Evolutionary conservation across 1,139 yeast genomes (phyloP).

Genomic region (Suhomyces wounanorum): DNA sequence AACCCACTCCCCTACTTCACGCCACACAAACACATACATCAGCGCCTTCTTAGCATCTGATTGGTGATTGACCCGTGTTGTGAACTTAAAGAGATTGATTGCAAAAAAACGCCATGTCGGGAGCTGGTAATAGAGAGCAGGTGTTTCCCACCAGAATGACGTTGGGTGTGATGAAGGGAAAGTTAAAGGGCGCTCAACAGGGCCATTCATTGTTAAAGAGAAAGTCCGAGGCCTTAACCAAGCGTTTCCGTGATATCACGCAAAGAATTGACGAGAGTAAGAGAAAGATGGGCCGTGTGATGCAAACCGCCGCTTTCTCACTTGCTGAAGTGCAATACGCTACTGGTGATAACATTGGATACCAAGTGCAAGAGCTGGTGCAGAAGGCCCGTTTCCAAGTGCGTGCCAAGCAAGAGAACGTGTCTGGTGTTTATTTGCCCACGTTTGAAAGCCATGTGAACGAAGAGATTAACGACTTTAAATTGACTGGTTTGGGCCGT

Average conservation of each 20-base stretch:
- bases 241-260: slow-evolving; percentile 93
- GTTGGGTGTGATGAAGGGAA: slow-evolving; percentile 88
- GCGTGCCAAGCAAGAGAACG: slow-evolving; percentile 91
- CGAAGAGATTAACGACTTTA: slow-evolving; percentile 87
- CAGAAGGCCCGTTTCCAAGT: slow-evolving; percentile 89
- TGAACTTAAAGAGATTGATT: neutral
- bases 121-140: slow-evolving; percentile 67
- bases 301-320: slow-evolving; percentile 98
- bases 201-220: slow-evolving; percentile 93
- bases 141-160: slow-evolving; percentile 98
- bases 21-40: neutral
- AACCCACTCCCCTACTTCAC: neutral
- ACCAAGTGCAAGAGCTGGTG: slow-evolving; percentile 94
- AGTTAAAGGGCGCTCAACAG: slow-evolving; percentile 95
- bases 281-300: slow-evolving; percentile 95
- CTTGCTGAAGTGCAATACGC: slow-evolving; percentile 97
- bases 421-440: slow-evolving; percentile 92
- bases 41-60: neutral
- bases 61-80: neutral
- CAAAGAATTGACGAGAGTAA: slow-evolving; percentile 93
- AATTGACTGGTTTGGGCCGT: slow-evolving; percentile 94
- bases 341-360: slow-evolving; percentile 91
- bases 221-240: slow-evolving; percentile 95
- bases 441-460: slow-evolving; percentile 85
- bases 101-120: slow-evolving; percentile 36